A percentile compares a stretch with the other conserved stretches of the same genome.
phyloP scores from a whole-genome alignment of 495 filamentous ascomycete species.

The Sporormia fimetaria region DNA sequence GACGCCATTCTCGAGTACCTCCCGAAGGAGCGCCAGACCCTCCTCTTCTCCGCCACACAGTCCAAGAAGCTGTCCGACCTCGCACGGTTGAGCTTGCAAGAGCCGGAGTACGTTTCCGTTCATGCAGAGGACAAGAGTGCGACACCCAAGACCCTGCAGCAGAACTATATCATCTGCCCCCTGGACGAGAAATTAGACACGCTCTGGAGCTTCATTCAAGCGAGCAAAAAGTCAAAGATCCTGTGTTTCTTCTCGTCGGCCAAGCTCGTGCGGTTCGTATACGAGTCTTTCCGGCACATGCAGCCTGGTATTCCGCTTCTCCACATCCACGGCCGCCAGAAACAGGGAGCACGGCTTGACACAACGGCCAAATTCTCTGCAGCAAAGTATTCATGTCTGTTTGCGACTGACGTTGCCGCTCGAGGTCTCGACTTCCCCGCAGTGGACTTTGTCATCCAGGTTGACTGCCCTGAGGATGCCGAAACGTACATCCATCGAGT shows the following conservation, averaged over 20 bases:
- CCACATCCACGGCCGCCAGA: conserved; percentile 89
- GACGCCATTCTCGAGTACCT: conserved; percentile 93
- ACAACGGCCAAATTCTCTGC: conserved; percentile 72
- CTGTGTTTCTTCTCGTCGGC: conserved; percentile 88
- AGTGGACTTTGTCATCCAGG: conserved; percentile 83
- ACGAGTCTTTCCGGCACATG: conserved; percentile 82
- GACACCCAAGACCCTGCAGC: conserved; percentile 73
- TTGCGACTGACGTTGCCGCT: conserved; percentile 90
- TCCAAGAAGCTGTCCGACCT: conserved; percentile 89
- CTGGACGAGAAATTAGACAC: conserved; percentile 81
- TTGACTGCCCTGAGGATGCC: conserved; percentile 67
- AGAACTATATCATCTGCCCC: conserved; percentile 80
- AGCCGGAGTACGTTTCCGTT: conserved; percentile 90
- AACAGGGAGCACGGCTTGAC: conserved; percentile 75
- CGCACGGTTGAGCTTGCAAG: conserved; percentile 72
- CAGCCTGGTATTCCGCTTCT: conserved; percentile 93
- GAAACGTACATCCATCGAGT: conserved; percentile 98
- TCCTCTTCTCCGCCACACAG: conserved; percentile 94
- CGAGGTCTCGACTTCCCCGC: conserved; percentile 89
- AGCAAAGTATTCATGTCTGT: conserved; percentile 71
- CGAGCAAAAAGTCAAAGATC: conserved; percentile 82
- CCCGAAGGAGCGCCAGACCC: conserved; percentile 73
- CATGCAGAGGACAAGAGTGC: conserved; percentile 73
- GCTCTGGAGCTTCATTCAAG: conserved; percentile 79
- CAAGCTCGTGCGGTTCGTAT: conserved; percentile 93